phyloP scores from a whole-genome alignment of 306 rosid species.

The apple (Malus domestica) region DNA sequence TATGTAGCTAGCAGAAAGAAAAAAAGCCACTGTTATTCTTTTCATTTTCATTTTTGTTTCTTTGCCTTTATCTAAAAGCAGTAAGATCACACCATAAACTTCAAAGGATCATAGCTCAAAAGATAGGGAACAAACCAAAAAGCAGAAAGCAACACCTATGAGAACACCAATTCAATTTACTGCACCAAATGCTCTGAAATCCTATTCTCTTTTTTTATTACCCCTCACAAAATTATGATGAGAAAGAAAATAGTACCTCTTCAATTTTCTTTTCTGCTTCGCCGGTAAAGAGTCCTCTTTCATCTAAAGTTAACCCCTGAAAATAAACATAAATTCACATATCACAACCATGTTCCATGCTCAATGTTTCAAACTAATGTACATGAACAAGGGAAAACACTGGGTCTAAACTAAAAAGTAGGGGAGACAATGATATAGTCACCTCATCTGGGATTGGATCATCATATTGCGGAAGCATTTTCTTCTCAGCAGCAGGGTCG shows the following conservation, averaged over 20 bases:
- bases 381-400: neutral
- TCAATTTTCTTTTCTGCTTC: slow-evolving; percentile 90
- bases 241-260: slow-evolving; percentile 48
- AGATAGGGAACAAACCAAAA: neutral
- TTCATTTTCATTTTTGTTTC: neutral
- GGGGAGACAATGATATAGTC: neutral
- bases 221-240: neutral
- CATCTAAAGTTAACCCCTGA: slow-evolving; percentile 80
- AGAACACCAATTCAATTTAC: neutral
- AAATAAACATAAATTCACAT: slow-evolving; percentile 17
- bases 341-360: neutral
- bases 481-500: slow-evolving; percentile 65
- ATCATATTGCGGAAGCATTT: slow-evolving; percentile 87
- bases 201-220: slow-evolving; percentile 4
- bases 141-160: neutral
- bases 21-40: neutral
- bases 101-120: neutral
- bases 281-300: slow-evolving; percentile 56
- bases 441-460: slow-evolving; percentile 82
- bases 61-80: neutral
- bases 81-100: neutral
- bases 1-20: slow-evolving; percentile 55
- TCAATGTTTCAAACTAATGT: neutral
- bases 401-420: neutral
- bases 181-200: neutral